Evolutionary conservation across 345 rosid species (phyloP).

Genomic region (Heritiera fomes): DNA sequence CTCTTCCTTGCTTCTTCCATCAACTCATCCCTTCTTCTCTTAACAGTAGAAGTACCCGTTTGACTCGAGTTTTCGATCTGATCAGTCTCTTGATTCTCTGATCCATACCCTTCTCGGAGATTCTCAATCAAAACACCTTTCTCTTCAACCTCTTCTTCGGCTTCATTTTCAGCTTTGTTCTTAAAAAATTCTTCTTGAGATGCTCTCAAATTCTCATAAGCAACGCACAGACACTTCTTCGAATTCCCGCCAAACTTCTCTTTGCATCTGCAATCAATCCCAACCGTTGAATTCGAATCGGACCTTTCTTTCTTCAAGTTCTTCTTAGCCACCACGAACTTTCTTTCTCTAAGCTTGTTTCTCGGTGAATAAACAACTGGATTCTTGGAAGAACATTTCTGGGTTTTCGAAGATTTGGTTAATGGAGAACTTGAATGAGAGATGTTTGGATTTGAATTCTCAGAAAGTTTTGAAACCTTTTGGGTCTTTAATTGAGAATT

Average conservation of each 20-base stretch:
- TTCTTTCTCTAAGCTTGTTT: slow-evolving; percentile 72
- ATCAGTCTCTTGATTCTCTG: slow-evolving; percentile 23
- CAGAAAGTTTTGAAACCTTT: slow-evolving; percentile 32
- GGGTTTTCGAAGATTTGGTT: slow-evolving; percentile 54
- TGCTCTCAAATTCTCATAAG: slow-evolving; percentile 71
- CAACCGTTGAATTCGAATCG: slow-evolving; percentile 29
- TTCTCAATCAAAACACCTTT: slow-evolving; percentile 32
- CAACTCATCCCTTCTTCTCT: slow-evolving; percentile 75
- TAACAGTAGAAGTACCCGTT: slow-evolving; percentile 46
- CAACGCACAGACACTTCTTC: slow-evolving; percentile 76
- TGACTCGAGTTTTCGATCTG: slow-evolving; percentile 28
- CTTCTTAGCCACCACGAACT: slow-evolving; percentile 82
- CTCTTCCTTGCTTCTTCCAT: slow-evolving; percentile 71
- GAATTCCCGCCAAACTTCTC: slow-evolving; percentile 51
- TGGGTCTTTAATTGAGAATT: slow-evolving; percentile 37
- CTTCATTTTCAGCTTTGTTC: slow-evolving; percentile 32
- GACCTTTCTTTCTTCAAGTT: slow-evolving; percentile 48
- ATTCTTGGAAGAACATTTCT: slow-evolving; percentile 40
- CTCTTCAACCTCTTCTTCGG: slow-evolving; percentile 32
- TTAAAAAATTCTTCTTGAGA: slow-evolving; percentile 82
- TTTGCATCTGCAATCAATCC: slow-evolving; percentile 56
- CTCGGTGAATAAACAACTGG: slow-evolving; percentile 50
- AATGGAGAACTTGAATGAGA: slow-evolving; percentile 51
- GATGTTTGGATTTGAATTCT: slow-evolving; percentile 77
- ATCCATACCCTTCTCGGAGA: slow-evolving; percentile 27